These are phyloP conservation scores for Fusarium protoensiforme DNA, from an alignment of 2,329 filamentous ascomycete genomes.

Conservation along the genomic window DNA sequence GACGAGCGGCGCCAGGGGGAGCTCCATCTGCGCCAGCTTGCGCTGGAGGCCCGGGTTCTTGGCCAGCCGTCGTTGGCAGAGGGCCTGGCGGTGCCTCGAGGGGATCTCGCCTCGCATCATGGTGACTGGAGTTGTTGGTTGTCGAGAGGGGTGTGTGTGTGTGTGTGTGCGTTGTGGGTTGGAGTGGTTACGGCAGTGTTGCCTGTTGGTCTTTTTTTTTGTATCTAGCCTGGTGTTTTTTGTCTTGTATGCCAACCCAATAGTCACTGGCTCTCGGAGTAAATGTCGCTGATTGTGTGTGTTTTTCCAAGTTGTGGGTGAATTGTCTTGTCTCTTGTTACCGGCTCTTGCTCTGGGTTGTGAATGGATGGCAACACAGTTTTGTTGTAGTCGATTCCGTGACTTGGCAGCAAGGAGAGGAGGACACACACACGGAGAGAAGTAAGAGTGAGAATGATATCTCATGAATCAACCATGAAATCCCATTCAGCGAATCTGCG, in stretches of 20 bases:
- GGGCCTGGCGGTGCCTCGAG: constrained; percentile 46
- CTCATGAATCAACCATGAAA: constrained; percentile 16
- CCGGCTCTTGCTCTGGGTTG: constrained; percentile 16
- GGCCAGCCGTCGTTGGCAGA: constrained; percentile 48
- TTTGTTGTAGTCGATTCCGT: constrained; percentile 25
- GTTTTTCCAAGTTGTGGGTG: constrained; percentile 7
- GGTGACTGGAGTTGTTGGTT: constrained; percentile 24
- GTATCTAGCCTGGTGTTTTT: neutral
- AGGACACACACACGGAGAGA: neutral
- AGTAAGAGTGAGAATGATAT: constrained; percentile 10
- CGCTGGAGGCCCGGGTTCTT: constrained; percentile 63
- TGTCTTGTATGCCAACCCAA: constrained; percentile 11
- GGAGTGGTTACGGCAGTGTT: neutral
- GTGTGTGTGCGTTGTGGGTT: neutral
- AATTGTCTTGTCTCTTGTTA: constrained; percentile 31
- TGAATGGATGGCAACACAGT: constrained; percentile 16
- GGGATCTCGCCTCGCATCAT: constrained; percentile 50
- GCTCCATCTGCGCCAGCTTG: constrained; percentile 74
- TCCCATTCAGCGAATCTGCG: constrained; percentile 4
- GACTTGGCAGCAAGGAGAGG: neutral
- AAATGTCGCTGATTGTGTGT: constrained; percentile 15
- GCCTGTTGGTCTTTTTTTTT: neutral
- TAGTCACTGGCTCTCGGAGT: neutral
- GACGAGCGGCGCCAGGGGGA: constrained; percentile 74
- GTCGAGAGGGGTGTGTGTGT: neutral